These are phyloP conservation scores for Magnaporthiopsis rhizophila DNA, from an alignment of 2,329 filamentous ascomycete species.

Conservation along the genomic window DNA sequence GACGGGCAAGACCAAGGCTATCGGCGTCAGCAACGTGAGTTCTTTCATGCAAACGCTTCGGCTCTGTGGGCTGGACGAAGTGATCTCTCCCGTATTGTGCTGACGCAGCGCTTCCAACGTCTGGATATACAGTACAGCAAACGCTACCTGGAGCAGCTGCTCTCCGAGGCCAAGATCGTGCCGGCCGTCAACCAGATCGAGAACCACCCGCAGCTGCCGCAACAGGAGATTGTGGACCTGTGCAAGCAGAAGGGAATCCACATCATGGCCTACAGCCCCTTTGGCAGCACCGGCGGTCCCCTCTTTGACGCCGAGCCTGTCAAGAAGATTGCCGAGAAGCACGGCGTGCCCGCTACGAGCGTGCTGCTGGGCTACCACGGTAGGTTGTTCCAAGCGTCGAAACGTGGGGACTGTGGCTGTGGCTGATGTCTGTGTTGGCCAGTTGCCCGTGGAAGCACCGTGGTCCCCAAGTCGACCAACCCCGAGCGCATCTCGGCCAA, in stretches of 20 bases:
- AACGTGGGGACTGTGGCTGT: neutral
- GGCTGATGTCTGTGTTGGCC: conserved; percentile 2
- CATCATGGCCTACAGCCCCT: conserved; percentile 64
- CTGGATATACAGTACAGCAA: conserved; percentile 39
- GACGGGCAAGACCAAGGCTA: conserved; percentile 46
- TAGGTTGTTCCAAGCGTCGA: conserved; percentile 27
- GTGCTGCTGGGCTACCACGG: conserved; percentile 66
- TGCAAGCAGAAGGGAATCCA: conserved; percentile 62
- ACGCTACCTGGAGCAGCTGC: conserved; percentile 46
- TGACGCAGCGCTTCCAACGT: neutral
- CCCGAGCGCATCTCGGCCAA: conserved; percentile 63
- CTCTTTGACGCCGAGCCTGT: conserved; percentile 56
- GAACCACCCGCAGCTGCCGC: conserved; percentile 63
- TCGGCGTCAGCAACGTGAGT: conserved; percentile 49
- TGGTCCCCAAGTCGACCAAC: conserved; percentile 66
- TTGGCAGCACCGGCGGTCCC: conserved; percentile 56
- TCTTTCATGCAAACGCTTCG: neutral
- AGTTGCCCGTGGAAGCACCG: conserved; percentile 63
- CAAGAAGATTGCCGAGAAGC: conserved; percentile 56
- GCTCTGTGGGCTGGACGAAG: neutral
- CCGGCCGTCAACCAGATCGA: conserved; percentile 68
- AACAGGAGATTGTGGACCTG: conserved; percentile 63
- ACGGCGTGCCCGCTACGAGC: conserved; percentile 50
- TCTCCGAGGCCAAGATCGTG: conserved; percentile 41
- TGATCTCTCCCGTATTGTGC: neutral